Conservation (phyloP, 495 filamentous ascomycete genomes). For the Aspergillus heteromorphus region DNA sequence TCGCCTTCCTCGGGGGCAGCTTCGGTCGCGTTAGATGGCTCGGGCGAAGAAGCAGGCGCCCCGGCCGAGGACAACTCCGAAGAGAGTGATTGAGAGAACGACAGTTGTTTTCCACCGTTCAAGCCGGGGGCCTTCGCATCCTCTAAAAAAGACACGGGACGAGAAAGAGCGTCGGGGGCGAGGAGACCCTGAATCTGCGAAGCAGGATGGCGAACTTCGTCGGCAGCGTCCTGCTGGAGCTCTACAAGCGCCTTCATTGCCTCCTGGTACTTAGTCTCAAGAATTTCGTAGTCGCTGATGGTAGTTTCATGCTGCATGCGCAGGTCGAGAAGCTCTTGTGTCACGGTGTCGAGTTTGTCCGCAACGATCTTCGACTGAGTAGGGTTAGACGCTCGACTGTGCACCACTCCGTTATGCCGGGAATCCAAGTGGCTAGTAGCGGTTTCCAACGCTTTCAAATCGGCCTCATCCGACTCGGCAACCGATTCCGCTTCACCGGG, state of each 20-base stretch:
- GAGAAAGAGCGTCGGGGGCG: conserved; percentile 52
- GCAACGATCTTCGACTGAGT: conserved; percentile 80
- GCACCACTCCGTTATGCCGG: conserved; percentile 5
- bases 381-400: conserved; percentile 50
- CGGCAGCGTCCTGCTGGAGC: conserved; percentile 72
- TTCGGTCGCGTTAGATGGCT: conserved; percentile 49
- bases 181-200: conserved; percentile 43
- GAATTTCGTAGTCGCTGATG: conserved; percentile 70
- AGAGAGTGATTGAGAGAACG: conserved; percentile 90
- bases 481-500: conserved; percentile 29
- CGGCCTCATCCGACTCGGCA: conserved; percentile 19
- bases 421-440: conserved; percentile 26
- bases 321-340: conserved; percentile 87
- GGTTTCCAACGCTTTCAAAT: conserved; percentile 30
- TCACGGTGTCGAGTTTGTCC: conserved; percentile 89
- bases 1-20: conserved; percentile 24
- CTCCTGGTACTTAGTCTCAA: conserved; percentile 87
- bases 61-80: conserved; percentile 93
- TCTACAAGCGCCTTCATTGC: conserved; percentile 75
- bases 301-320: conserved; percentile 85
- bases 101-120: conserved; percentile 71
- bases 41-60: conserved; percentile 66
- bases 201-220: conserved; percentile 70
- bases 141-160: conserved; percentile 91
- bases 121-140: conserved; percentile 65